Base-by-base conservation (phyloP, 2,329 filamentous ascomycete species). In the Neofusicoccum laricinum region DNA sequence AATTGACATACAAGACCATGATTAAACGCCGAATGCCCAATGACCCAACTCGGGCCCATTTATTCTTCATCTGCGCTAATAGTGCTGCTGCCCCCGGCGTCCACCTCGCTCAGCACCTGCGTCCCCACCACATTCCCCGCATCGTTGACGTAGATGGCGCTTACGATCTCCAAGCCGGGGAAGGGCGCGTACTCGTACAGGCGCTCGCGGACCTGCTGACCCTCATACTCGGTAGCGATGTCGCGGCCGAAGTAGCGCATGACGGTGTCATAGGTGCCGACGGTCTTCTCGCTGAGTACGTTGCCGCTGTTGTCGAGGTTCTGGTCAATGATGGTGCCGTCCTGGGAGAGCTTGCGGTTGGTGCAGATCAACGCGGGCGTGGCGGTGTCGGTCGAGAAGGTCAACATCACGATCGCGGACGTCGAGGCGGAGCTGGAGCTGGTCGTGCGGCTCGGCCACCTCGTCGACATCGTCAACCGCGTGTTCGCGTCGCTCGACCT, bases 351-450 rank as follows among this genome's bases (percentile, higher is more conserved):
- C 6, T 86, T 74, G 45, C 84, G 82, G 72, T 88, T 87, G 40
- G 86, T 88, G 4, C 73, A 73, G 12, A 73, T 84, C 68, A 84
- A 84, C 66, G 82, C 82, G 0, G 81, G 82, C 63, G 81, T 84
- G 6, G 73, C 77, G 30, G 74, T 83, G 15, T 76, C 74, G 0
- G 75, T 84, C 14, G 71, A 80, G 65, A 80, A 82, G 68, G 78
- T 88, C 70, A 88, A 87, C 73, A 81, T 88, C 69, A 87, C 85
- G 17, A 88, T 88, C 65, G 77, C 81, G 12, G 85, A 88, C 67
- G 84, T 88, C 5, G 78, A 84, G 30, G 86, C 84, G 1, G 74
- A 88, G 67, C 78, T 88, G 19, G 85, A 88, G 66, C 78, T 88
- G 6, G 80, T 87, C 62, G 84, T 88, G 43, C 81, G 86, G 19